Base-by-base conservation (phyloP, 1,284 basidiomycete genomes). In the Volvariella surrecta region DNA sequence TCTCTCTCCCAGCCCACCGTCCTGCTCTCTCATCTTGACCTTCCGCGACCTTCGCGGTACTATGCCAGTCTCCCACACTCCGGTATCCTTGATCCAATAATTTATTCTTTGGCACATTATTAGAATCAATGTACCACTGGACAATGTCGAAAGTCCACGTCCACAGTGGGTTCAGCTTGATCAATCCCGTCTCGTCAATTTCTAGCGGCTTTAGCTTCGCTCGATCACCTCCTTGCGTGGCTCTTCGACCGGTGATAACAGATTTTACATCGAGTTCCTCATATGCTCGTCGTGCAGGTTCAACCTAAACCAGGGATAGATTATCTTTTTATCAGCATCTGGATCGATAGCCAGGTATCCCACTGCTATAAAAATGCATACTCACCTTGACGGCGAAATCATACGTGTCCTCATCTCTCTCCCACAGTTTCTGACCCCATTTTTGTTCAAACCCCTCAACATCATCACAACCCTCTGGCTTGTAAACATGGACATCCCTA, bases 31-130 rank as follows among this genome's bases (percentile, higher is more conserved):
- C 95, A 1, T 72, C 73, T 53, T 93, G 84, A 0, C 82, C 82
- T 21, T 81, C 76, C 0, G 65, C 71, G 37, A 81, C 82, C 59
- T 82, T 81, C 18, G 63, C 67, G 0, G 95, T 99, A 50, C 90
- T 94, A 66, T 99, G 96, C 88, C 92, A 95, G 64, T 99, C 95
- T 7, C 95, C 95, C 49, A 99, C 82, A 54, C 88, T 92, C 55
- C 83, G 85, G 72, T 98, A 99, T 1, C 95, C 95, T 58, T 92
- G 77, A 52, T 83, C 82, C 32, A 98, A 75, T 2, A 99, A 73
- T 50, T 79, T 81, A 68, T 99, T 98, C 54, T 83, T 82, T 1
- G 94, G 94, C 1, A 98, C 93, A 22, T 79, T 70, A 65, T 98
- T 81, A 50, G 78, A 72, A 44, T 81, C 80, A 47, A 95, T 76